Base-by-base conservation (phyloP, 116 monocot species). In the Papilionanthe hybrid region DNA sequence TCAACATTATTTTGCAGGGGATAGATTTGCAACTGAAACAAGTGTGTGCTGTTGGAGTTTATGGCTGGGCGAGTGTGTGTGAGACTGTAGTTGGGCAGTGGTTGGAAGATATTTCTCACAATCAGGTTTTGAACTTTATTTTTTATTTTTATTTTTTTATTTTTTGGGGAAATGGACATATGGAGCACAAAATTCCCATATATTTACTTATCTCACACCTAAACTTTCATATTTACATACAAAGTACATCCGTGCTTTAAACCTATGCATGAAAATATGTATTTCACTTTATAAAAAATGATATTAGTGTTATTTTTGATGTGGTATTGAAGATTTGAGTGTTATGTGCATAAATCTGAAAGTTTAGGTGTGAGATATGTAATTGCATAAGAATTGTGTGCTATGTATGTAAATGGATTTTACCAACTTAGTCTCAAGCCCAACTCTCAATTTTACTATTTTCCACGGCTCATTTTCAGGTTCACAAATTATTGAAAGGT, bases 81-180 rank as follows among this genome's bases (percentile, higher is more conserved):
- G 99, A 93, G 81, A 84, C 90, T 55, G 83, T 99, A 72, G 45
- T 77, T 81, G 95, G 89, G 56, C 93, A 90, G 73, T 99, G 99
- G 99, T 87, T 99, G 76, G 99, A 99, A 89, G 99, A 99, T 88
- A 93, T 99, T 80, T 93, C 99, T 69, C 89, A 92, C 49, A 99
- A 95, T 77, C 99, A 99, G 95, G 99, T 99, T 65, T 63, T 86
- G 9, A 76, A 44, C 50, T 63, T 72, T 67, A 5, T 69, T 7
- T 45, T 42, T 18, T 47, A 18, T 22, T 79, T 6, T 10, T 2
- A 50, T 28, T 42, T 41, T 19, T 17, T 3, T 50, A 66, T 48
- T 56, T 79, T 28, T 9, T 45, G 32, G 32, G 32, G 32, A 32
- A 32, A 1, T 32, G 32, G 1, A 32, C 32, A 1, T 32, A 32